These are phyloP conservation scores for Populus trichocarpa DNA, from an alignment of 441 rosid genomes.

Conservation along the genomic window DNA sequence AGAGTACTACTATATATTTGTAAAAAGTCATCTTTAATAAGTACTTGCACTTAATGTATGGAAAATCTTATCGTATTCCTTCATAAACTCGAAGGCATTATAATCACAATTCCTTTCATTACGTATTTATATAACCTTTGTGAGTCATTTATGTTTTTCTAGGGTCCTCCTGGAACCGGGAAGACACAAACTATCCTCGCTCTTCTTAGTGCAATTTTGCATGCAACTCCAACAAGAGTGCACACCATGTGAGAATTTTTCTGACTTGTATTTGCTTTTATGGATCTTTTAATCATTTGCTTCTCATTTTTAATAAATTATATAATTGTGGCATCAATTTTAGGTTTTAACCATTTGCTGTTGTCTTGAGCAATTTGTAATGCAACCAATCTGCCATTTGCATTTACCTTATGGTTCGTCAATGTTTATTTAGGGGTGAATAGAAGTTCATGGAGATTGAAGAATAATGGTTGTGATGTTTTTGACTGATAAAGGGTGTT, in stretches of 20 bases:
- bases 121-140: not conserved
- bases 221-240: constrained; percentile 83
- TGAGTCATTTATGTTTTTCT: constrained; percentile 14
- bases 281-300: not conserved
- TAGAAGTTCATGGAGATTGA: not conserved
- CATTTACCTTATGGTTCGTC: not conserved
- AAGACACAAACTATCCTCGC: constrained; percentile 97
- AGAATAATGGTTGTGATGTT: not conserved
- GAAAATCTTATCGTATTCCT: not conserved
- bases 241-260: constrained; percentile 51
- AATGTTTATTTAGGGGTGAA: not conserved
- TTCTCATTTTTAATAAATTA: not conserved
- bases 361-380: not conserved
- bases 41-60: not conserved
- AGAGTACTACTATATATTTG: not conserved
- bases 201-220: constrained; percentile 90
- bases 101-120: not conserved
- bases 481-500: not conserved
- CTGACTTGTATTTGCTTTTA: not conserved
- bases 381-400: not conserved
- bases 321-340: not conserved
- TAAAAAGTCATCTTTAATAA: not conserved
- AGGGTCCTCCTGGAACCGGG: constrained; percentile 99
- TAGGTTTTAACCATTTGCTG: not conserved
- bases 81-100: not conserved